phyloP scores from a whole-genome alignment of 768 basidiomycete genomes.

The Leccinum uliginosum region DNA sequence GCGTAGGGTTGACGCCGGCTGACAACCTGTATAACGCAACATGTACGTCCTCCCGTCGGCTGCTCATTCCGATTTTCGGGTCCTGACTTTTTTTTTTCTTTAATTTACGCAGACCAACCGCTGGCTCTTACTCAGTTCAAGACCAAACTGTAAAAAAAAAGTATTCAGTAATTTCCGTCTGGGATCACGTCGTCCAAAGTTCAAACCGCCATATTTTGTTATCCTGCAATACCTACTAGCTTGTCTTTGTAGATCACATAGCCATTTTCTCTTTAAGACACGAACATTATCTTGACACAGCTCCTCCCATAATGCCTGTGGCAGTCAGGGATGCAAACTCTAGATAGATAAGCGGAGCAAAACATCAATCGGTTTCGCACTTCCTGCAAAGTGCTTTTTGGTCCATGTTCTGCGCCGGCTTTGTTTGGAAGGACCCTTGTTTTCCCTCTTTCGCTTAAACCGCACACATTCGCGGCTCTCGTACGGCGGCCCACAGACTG shows the following conservation, averaged over 20 bases:
- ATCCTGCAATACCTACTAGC: background rate
- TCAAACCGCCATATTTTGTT: background rate
- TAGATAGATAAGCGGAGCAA: background rate
- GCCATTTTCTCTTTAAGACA: background rate
- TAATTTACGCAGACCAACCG: conserved; percentile 24
- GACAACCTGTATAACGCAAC: conserved; percentile 30
- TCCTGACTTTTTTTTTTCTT: background rate
- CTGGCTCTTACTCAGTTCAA: conserved; percentile 27
- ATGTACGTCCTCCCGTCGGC: conserved; percentile 24
- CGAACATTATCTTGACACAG: background rate
- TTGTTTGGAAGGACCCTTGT: background rate
- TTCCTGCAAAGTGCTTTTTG: background rate
- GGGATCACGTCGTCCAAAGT: background rate
- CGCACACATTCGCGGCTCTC: background rate
- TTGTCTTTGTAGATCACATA: background rate
- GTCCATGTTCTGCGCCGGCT: background rate
- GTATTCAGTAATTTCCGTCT: background rate
- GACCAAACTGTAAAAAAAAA: conserved; percentile 12
- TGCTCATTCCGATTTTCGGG: background rate
- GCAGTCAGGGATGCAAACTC: background rate
- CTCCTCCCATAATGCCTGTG: background rate
- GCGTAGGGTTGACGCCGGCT: conserved; percentile 24
- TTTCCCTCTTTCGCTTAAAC: background rate
- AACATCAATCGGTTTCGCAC: background rate
- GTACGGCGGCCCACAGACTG: background rate